Evolutionary conservation across 805 yeast genomes (phyloP).

Genomic region (Hanseniaspora clermontiae): DNA sequence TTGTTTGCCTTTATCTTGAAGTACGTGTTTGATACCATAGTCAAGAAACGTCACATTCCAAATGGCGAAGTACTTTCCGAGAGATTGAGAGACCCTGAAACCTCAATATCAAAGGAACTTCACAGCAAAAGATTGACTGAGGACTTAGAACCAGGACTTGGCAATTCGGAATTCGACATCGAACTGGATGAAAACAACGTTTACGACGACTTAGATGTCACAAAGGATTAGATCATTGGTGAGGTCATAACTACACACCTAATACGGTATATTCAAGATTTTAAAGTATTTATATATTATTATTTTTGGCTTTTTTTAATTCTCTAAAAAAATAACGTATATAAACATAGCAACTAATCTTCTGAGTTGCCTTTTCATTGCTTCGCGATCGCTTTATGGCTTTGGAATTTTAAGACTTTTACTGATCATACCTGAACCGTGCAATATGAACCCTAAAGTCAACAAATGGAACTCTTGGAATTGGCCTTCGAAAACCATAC

Average conservation of each 20-base stretch:
- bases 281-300: not conserved
- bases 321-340: not conserved
- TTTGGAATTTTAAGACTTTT: constrained; percentile 87
- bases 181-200: constrained; percentile 9
- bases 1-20: not conserved
- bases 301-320: not conserved
- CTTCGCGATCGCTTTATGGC: constrained; percentile 29
- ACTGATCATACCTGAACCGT: constrained; percentile 85
- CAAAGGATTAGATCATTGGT: not conserved
- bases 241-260: too few species aligned
- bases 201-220: not conserved
- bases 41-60: not conserved
- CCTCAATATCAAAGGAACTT: not conserved
- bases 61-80: not conserved
- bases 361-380: too few species aligned
- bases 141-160: constrained; percentile 21
- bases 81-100: not conserved
- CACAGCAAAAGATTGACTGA: constrained; percentile 25
- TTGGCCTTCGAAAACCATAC: constrained; percentile 42
- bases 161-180: constrained; percentile 16
- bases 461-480: constrained; percentile 65
- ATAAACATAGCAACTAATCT: too few species aligned
- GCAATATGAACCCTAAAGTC: constrained; percentile 49
- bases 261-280: too few species aligned
- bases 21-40: not conserved